A percentile compares a stretch with the other conserved stretches of the same genome.
phyloP scores from a whole-genome alignment of 179 eudicot species.

The Beta macrorhiza region DNA sequence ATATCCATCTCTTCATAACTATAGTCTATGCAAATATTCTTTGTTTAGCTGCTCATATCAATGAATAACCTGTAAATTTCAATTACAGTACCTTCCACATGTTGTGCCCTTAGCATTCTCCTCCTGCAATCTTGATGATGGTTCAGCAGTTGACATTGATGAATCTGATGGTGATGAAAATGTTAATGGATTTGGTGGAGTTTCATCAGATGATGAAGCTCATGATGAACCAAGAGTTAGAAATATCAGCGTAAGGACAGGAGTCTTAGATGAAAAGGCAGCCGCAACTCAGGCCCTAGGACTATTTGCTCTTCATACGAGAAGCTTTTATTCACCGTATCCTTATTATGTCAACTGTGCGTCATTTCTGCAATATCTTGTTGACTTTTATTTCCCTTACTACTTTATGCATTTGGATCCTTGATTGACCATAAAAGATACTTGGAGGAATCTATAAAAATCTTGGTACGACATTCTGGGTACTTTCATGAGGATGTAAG shows the following conservation, averaged over 20 bases:
- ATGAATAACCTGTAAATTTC: slow-evolving; percentile 18
- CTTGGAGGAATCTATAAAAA: slow-evolving; percentile 85
- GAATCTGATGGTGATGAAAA: slow-evolving; percentile 88
- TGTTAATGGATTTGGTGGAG: slow-evolving; percentile 79
- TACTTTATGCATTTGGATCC: slow-evolving; percentile 29
- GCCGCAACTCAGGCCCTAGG: slow-evolving; percentile 99
- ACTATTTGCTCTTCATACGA: slow-evolving; percentile 83
- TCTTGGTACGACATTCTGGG: slow-evolving; percentile 69
- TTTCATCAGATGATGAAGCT: slow-evolving; percentile 97
- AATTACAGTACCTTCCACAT: slow-evolving; percentile 86
- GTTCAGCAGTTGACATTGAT: slow-evolving; percentile 85
- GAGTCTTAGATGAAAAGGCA: slow-evolving; percentile 98
- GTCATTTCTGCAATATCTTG: neutral
- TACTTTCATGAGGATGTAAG: slow-evolving; percentile 99
- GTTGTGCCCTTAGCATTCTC: slow-evolving; percentile 85
- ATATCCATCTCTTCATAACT: slow-evolving; percentile 7
- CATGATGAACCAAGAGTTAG: slow-evolving; percentile 95
- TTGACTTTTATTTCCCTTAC: slow-evolving; percentile 2
- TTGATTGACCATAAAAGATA: slow-evolving; percentile 58
- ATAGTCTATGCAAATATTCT: neutral
- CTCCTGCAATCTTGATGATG: slow-evolving; percentile 98
- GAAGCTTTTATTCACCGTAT: slow-evolving; percentile 88
- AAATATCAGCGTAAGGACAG: slow-evolving; percentile 91
- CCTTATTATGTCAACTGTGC: slow-evolving; percentile 40
- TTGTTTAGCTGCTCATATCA: neutral